Conservation (phyloP, 1,139 yeast species). For the Geotrichum histeridarum region DNA sequence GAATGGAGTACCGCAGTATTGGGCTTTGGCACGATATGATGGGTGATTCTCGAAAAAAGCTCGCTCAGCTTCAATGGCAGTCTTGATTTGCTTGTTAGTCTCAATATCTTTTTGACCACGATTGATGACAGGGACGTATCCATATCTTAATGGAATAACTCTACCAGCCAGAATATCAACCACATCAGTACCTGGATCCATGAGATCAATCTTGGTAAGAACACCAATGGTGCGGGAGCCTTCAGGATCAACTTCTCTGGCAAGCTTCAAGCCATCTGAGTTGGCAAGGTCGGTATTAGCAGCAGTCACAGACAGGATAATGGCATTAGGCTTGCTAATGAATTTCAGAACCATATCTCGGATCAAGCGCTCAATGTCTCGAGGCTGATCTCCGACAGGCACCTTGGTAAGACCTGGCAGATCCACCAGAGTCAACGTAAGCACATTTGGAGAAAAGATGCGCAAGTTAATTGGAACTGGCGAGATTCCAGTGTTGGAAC, state of each 20-base stretch:
- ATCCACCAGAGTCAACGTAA: conserved; percentile 94
- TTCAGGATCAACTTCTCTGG: conserved; percentile 97
- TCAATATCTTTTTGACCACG: conserved; percentile 97
- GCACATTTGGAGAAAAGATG: conserved; percentile 91
- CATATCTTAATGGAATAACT: conserved; percentile 90
- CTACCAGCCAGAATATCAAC: conserved; percentile 94
- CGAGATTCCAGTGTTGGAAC: conserved; percentile 87
- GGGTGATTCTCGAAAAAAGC: conserved; percentile 81
- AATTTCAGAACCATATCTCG: conserved; percentile 91
- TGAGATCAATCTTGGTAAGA: conserved; percentile 89
- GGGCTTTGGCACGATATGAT: conserved; percentile 93
- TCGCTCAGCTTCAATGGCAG: conserved; percentile 79
- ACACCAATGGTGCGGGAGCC: conserved; percentile 96
- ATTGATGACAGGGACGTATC: conserved; percentile 95
- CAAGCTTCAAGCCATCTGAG: conserved; percentile 92
- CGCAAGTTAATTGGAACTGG: conserved; percentile 89
- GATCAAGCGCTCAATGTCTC: conserved; percentile 91
- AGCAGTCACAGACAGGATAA: conserved; percentile 89
- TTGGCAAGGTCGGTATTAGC: conserved; percentile 97
- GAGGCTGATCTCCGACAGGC: conserved; percentile 99
- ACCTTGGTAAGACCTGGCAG: conserved; percentile 96
- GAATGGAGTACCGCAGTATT: conserved; percentile 92
- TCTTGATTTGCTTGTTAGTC: conserved; percentile 75
- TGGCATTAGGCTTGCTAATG: conserved; percentile 93
- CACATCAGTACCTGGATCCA: conserved; percentile 99